Conservation (phyloP, 768 basidiomycete genomes). For the Lactarius akahatsu region DNA sequence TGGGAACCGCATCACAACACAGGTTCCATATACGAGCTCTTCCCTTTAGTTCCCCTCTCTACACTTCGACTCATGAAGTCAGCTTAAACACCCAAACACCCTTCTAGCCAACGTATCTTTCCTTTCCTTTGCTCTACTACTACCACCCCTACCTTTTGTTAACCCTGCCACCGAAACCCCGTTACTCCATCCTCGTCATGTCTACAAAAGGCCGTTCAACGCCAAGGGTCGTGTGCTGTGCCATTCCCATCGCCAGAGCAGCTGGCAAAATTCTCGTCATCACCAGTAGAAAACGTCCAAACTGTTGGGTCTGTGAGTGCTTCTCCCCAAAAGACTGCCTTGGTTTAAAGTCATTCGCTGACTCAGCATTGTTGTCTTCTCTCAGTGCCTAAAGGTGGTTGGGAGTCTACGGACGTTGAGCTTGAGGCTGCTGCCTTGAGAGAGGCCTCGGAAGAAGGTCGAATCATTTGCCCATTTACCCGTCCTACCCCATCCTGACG, state of each 20-base stretch:
- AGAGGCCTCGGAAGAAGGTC: conserved; percentile 97
- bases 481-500: conserved; percentile 72
- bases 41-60: conserved; percentile 7
- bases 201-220: conserved; percentile 70
- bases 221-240: conserved; percentile 88
- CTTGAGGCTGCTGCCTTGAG: conserved; percentile 86
- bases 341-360: conserved; percentile 22
- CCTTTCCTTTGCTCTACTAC: conserved; percentile 1
- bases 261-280: conserved; percentile 79
- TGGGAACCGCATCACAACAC: conserved; percentile 8
- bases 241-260: conserved; percentile 76
- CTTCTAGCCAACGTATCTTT: conserved; percentile 2
- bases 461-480: conserved; percentile 76
- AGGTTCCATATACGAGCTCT: conserved; percentile 17
- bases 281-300: conserved; percentile 78
- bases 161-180: conserved; percentile 11
- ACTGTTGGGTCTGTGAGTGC: conserved; percentile 86
- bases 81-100: conserved; percentile 22
- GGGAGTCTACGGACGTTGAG: conserved; percentile 77
- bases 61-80: conserved; percentile 28
- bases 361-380: conserved; percentile 11
- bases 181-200: conserved; percentile 16
- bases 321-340: conserved; percentile 13
- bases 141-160: conserved; percentile 5
- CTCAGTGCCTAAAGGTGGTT: conserved; percentile 90